Evolutionary conservation across 2,329 filamentous ascomycete genomes (phyloP), one percentile per base, ranked within the genome.

Genomic region (Fusarium agapanthi): DNA sequence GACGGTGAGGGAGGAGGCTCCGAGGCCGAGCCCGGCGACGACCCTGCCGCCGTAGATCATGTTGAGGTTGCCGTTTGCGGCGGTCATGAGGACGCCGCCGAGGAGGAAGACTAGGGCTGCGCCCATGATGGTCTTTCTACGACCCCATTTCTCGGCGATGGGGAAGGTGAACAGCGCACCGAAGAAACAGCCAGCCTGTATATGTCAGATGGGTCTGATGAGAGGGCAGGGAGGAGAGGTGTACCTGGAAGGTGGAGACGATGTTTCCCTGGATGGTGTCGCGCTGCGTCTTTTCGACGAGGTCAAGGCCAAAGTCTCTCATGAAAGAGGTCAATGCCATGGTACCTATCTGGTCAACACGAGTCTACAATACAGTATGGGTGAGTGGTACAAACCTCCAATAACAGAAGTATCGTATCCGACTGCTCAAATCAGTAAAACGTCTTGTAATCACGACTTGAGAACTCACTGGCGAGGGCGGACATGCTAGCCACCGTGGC

Each of bases 21-120:
- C 86, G 65, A 88, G 86, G 6, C 86, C 86, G n/a, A 88, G 74
- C 44, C 86, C 86, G 28, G 85, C 84, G 64, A 88, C 82, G 47
- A 86, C 86, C n/a, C 86, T 81, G 5, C 86, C 86, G 20, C 78
- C 84, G 66, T 86, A 85, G 38, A 88, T 80, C 77, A 83, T 70
- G 66, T 73, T 76, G 37, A 84, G 74, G 28, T 69, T 75, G 5
- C 82, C 82, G 41, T 75, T 74, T 1, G 79, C 75, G 35, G 77
- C 79, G 7, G 79, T 81, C 80, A 81, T 81, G 26, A 82, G 73
- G 12, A 77, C 76, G 40, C 78, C 81, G 30, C 81, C 83, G 53
- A 81, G 57, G 34, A 80, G 75, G 72, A 86, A 87, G 51, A 86
- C 79, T 10, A 80, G 63, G 13, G 82, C 80, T 8, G 85, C 84